These are phyloP conservation scores for Clonostachys chloroleuca DNA, from an alignment of 2,329 filamentous ascomycete species.

Conservation along the genomic window DNA sequence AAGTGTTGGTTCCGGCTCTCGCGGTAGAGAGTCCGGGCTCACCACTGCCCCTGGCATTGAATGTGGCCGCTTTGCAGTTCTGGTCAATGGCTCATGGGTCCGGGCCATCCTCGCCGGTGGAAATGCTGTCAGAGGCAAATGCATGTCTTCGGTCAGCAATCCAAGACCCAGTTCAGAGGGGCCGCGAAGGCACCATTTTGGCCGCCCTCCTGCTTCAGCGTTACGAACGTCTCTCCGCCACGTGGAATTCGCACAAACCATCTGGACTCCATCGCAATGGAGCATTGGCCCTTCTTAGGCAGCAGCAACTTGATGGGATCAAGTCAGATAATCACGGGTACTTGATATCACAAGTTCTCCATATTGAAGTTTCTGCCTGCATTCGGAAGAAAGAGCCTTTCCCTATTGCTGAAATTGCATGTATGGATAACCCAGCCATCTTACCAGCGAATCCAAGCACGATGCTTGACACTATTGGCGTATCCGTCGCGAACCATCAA, in stretches of 20 bases:
- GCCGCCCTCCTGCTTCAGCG: conserved; percentile 7
- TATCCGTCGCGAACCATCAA: conserved; percentile 6
- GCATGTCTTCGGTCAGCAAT: conserved; percentile 6
- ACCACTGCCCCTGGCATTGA: conserved; percentile 6
- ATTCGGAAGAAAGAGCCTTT: conserved; percentile 1
- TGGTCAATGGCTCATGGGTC: conserved; percentile 7
- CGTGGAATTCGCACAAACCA: conserved; percentile 4
- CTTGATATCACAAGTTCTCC: conserved; percentile 6
- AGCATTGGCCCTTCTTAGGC: conserved; percentile 7
- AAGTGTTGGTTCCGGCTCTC: conserved; percentile 5
- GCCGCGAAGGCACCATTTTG: conserved; percentile 7
- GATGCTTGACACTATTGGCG: conserved; percentile 8
- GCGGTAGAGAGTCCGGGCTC: conserved; percentile 6
- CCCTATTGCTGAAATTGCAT: not conserved
- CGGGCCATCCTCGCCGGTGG: conserved; percentile 4
- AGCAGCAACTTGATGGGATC: conserved; percentile 2
- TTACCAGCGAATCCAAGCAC: conserved; percentile 7
- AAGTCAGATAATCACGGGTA: conserved; percentile 6
- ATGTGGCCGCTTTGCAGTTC: conserved; percentile 7
- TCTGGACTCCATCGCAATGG: conserved; percentile 7
- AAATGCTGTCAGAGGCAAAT: conserved; percentile 5
- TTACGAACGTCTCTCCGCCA: conserved; percentile 8
- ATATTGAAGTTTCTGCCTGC: conserved; percentile 8
- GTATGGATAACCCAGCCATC: conserved; percentile 4
- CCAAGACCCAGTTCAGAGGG: conserved; percentile 6